phyloP scores from a whole-genome alignment of 495 filamentous ascomycete species.

The Trichoderma reesei region DNA sequence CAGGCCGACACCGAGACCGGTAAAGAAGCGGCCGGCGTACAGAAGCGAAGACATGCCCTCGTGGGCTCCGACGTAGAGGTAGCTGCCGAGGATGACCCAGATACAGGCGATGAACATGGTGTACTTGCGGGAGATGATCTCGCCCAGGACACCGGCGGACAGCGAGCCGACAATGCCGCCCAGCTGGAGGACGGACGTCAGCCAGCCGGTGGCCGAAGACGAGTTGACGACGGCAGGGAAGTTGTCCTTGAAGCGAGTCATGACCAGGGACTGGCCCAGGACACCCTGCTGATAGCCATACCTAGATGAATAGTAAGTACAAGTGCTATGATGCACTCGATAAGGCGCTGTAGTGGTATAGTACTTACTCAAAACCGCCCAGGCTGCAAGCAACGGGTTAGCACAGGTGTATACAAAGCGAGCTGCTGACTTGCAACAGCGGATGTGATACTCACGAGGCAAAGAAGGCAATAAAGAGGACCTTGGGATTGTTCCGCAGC shows the following conservation, averaged over 20 bases:
- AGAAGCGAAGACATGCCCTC: conserved; percentile 13
- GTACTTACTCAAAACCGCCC: conserved; percentile 28
- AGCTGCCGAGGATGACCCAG: conserved; percentile 18
- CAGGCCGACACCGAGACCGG: conserved; percentile 18
- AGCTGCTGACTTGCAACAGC: background rate
- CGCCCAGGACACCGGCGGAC: conserved; percentile 16
- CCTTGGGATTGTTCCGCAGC: conserved; percentile 28
- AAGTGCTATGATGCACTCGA: too few species aligned
- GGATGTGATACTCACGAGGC: conserved; percentile 24
- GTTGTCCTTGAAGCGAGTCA: conserved; percentile 33
- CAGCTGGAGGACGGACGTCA: conserved; percentile 24
- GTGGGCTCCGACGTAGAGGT: conserved; percentile 16
- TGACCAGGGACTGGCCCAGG: conserved; percentile 33
- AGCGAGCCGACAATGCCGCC: conserved; percentile 17
- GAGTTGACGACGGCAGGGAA: conserved; percentile 34
- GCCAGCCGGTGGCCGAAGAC: conserved; percentile 31
- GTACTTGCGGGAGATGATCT: conserved; percentile 19
- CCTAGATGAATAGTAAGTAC: too few species aligned
- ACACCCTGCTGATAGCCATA: conserved; percentile 42
- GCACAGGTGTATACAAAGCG: background rate
- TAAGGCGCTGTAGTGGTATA: too few species aligned
- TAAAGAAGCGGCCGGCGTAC: conserved; percentile 19
- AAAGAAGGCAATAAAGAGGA: conserved; percentile 35
- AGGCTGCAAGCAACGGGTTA: conserved; percentile 17
- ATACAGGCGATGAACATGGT: conserved; percentile 17